Conservation (phyloP, 805 yeast species). For the Kazachstania kunashirensis region DNA sequence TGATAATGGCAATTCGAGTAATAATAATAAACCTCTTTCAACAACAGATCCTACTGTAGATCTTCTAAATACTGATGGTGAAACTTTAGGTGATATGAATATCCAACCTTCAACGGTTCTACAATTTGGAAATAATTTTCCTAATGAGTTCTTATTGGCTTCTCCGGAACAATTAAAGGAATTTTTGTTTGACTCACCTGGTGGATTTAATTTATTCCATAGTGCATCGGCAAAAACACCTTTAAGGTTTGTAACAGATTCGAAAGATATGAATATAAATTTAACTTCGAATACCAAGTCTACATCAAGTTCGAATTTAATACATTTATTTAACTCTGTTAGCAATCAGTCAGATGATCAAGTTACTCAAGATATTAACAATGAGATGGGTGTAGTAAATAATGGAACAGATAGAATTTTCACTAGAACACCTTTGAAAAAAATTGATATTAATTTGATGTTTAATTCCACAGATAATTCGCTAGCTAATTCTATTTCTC, state of each 20-base stretch:
- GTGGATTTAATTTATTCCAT: constrained; percentile 25
- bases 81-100: constrained; percentile 24
- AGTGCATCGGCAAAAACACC: constrained; percentile 31
- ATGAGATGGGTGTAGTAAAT: neutral
- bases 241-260: constrained; percentile 22
- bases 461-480: constrained; percentile 19
- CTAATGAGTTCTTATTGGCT: constrained; percentile 26
- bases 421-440: constrained; percentile 23
- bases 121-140: constrained; percentile 17
- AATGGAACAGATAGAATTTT: constrained; percentile 1
- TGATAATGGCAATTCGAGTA: neutral
- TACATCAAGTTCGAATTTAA: constrained; percentile 7
- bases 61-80: constrained; percentile 9
- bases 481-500: constrained; percentile 20
- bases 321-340: constrained; percentile 8
- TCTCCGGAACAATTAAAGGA: constrained; percentile 31
- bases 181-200: constrained; percentile 28
- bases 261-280: constrained; percentile 3
- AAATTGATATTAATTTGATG: constrained; percentile 28
- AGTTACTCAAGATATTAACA: neutral
- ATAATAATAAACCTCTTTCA: neutral
- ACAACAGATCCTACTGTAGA: neutral
- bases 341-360: constrained; percentile 4
- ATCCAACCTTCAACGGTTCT: constrained; percentile 29
- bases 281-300: constrained; percentile 6